Evolutionary conservation across 805 yeast genomes (phyloP).

Genomic region (Metschnikowia drakensbergensis): DNA sequence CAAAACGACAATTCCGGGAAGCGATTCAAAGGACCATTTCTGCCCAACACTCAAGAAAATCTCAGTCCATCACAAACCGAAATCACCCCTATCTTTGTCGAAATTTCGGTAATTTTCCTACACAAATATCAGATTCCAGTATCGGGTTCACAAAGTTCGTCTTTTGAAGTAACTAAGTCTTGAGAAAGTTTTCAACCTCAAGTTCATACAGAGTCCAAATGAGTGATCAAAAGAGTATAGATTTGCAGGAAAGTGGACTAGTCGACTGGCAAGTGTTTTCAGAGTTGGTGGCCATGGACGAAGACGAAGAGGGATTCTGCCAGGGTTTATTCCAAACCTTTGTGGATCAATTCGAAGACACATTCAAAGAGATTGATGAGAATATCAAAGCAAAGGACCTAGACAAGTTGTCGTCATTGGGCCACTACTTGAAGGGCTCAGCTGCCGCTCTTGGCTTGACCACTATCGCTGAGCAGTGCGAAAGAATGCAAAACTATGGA

Average conservation of each 20-base stretch:
- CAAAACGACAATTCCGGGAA: background rate
- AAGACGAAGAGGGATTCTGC: slow-evolving; percentile 90
- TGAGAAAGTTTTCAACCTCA: background rate
- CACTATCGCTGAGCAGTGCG: slow-evolving; percentile 83
- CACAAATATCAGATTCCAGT: background rate
- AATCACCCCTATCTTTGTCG: background rate
- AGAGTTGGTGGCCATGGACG: slow-evolving; percentile 92
- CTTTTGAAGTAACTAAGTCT: background rate
- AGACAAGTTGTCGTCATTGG: slow-evolving; percentile 63
- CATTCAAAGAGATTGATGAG: slow-evolving; percentile 66
- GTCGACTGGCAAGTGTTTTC: slow-evolving; percentile 86
- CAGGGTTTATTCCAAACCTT: slow-evolving; percentile 73
- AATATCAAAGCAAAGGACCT: slow-evolving; percentile 49
- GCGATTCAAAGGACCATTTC: background rate
- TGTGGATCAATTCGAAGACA: slow-evolving; percentile 82
- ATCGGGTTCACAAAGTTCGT: background rate
- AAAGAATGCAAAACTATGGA: slow-evolving; percentile 88
- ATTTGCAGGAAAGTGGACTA: slow-evolving; percentile 52
- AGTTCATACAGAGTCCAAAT: background rate
- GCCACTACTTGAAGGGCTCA: slow-evolving; percentile 93
- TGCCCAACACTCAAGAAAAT: background rate
- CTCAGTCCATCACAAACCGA: background rate
- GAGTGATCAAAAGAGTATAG: slow-evolving; percentile 16
- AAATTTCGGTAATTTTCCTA: background rate
- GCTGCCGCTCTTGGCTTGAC: slow-evolving; percentile 90